phyloP scores from a whole-genome alignment of 306 rosid species.

The Mimosa bimucronata region DNA sequence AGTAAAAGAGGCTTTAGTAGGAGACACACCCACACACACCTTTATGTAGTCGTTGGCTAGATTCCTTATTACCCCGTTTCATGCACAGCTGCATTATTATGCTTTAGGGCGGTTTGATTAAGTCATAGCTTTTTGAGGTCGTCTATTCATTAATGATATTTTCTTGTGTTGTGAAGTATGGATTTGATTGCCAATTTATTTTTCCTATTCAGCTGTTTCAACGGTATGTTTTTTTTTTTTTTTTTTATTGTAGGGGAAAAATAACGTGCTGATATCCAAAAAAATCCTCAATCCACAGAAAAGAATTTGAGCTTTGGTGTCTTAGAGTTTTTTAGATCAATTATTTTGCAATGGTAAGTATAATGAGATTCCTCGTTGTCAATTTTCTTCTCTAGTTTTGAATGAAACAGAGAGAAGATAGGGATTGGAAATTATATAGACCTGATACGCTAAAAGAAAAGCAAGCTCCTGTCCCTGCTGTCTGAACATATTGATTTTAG shows the following conservation, averaged over 20 bases:
- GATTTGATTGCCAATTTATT: slow-evolving; percentile 5
- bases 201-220: neutral
- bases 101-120: neutral
- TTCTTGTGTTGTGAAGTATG: neutral
- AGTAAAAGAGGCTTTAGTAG: neutral
- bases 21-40: too few species aligned
- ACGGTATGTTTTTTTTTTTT: neutral
- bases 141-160: neutral
- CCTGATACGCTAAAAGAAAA: neutral
- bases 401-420: neutral
- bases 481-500: neutral
- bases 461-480: neutral
- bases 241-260: neutral
- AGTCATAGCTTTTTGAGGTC: neutral
- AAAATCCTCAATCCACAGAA: neutral
- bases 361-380: neutral
- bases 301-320: slow-evolving; percentile 21
- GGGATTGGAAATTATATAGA: neutral
- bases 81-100: neutral
- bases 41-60: neutral
- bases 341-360: slow-evolving; percentile 47
- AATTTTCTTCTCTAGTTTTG: neutral
- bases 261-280: neutral
- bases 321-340: slow-evolving; percentile 4
- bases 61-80: neutral